Base-by-base conservation (phyloP, 2,329 filamentous ascomycete genomes). In the Cordyceps javanica region DNA sequence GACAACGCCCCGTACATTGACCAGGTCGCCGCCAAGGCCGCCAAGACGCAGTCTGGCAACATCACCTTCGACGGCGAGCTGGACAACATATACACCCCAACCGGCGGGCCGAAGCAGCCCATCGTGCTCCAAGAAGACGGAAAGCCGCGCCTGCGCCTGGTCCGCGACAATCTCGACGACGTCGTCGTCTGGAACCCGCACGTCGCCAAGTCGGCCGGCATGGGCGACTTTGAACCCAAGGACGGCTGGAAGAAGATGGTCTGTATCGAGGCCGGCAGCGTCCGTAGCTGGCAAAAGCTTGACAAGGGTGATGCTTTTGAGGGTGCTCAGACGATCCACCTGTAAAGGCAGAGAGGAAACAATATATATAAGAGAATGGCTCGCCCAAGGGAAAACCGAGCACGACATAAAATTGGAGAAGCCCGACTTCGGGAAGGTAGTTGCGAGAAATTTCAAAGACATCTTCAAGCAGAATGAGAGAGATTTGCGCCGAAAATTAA, bases 171-270 rank as follows among this genome's bases (percentile, higher is more conserved):
- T 63, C 80, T 99, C 63, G 82, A 83, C 61, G 90, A 97, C 64
- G 86, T 94, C 16, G 93, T 97, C 1, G 89, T 97, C 30, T 99
- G 94, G 94, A 99, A 99, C 74, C 94, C 94, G 2, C 97, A 93
- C 91, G 80, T 81, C 41, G 90, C 92, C 62, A 96, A 95, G 77
- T 85, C 90, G 1, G 83, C 85, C 65, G 81, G 81, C 5, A 96
- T 96, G 75, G 85, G 78, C 54, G 94, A 99, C 72, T 97, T 97
- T 70, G 82, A 82, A 59, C 94, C 94, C 51, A 89, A 95, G 68
- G 89, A 92, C 55, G 94, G 89, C 38, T 97, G 88, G 78, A 90
- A 90, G 78, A 84, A 91, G 59, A 97, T 97, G 90, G 77, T 99
- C 44, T 97, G 94, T 69, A 83, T 97, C 52, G 94, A 99, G 79